Base-by-base conservation (phyloP, 257 asterid species). In the Solanum sejunctum region DNA sequence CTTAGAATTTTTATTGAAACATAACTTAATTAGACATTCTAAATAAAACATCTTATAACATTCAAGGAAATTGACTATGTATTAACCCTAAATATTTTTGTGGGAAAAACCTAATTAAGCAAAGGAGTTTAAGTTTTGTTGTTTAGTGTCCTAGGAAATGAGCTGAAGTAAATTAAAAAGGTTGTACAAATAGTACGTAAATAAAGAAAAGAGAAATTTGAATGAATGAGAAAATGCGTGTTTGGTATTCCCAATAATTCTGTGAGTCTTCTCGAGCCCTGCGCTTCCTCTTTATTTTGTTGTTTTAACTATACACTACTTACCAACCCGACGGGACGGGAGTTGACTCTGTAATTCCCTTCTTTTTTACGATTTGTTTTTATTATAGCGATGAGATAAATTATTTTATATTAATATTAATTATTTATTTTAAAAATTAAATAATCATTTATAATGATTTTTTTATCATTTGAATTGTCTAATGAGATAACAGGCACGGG, bases 241-340 rank as follows among this genome's bases (percentile, higher is more conserved):
- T 18, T 58, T 58, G 86, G 73, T 84, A 80, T 82, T 83, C 89
- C 91, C 89, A 87, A 86, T 83, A 83, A 87, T 85, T 85, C 85
- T 84, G 89, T 61, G 12, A 51, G 23, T 61, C 4, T 10, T 83
- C 88, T 89, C 84, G 91, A 89, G 91, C 91, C 91, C 89, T 85
- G 91, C 77, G 91, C 84, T 17, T 17, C 78, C 13, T 10, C 20
- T 66, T 66, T 58, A 7, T 17, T 52, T 52, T 52, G 2, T 12
- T n/a, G 21, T n/a, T 60, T 60, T n/a, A n/a, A 7, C 21, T n/a
- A 60, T n/a, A 3, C 32, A 60, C 8, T 56, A 17, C 63, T 56
- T 56, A 17, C 23, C 63, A 56, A 56, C 23, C 5, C 63, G 12
- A n/a, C 28, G 66, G 7, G 63, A 21, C 26, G 63, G 66, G 39